These are phyloP conservation scores for Pholiota conissans DNA, from an alignment of 768 basidiomycete species.

Conservation along the genomic window DNA sequence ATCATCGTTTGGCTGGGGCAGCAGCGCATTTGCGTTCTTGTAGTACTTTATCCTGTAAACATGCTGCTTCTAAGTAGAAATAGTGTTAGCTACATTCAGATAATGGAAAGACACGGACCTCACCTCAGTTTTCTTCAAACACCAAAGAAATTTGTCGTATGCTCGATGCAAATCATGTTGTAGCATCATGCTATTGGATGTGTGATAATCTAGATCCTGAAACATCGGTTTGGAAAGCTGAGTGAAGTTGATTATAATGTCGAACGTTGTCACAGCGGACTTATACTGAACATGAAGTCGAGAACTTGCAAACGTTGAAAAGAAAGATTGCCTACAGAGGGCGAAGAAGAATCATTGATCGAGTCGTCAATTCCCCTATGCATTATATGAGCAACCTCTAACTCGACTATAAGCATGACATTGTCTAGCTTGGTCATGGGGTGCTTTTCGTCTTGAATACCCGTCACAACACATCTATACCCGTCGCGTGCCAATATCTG, in stretches of 20 bases:
- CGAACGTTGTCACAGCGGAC: constrained; percentile 11
- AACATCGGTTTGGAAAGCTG: constrained; percentile 4
- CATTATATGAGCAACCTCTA: constrained; percentile 10
- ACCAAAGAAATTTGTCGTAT: constrained; percentile 13
- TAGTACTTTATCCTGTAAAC: constrained; percentile 10
- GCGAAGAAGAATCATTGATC: constrained; percentile 4
- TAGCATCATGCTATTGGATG: constrained; percentile 13
- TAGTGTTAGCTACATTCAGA: constrained; percentile 1
- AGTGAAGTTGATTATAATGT: constrained; percentile 11
- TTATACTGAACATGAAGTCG: constrained; percentile 6
- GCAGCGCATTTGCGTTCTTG: neutral
- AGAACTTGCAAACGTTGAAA: neutral
- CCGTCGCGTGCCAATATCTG: constrained; percentile 13
- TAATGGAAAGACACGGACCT: neutral
- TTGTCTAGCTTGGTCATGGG: constrained; percentile 1
- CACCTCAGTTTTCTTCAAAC: constrained; percentile 12
- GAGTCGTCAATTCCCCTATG: constrained; percentile 4
- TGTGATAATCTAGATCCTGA: constrained; percentile 4
- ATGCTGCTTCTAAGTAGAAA: constrained; percentile 4
- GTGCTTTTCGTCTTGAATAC: constrained; percentile 4
- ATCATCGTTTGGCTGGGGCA: neutral
- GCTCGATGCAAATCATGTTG: neutral
- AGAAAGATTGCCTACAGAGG: constrained; percentile 8
- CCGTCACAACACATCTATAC: constrained; percentile 14
- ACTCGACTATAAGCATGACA: neutral